These are phyloP conservation scores for Medicago arabica DNA, from an alignment of 306 rosid species.

Conservation along the genomic window DNA sequence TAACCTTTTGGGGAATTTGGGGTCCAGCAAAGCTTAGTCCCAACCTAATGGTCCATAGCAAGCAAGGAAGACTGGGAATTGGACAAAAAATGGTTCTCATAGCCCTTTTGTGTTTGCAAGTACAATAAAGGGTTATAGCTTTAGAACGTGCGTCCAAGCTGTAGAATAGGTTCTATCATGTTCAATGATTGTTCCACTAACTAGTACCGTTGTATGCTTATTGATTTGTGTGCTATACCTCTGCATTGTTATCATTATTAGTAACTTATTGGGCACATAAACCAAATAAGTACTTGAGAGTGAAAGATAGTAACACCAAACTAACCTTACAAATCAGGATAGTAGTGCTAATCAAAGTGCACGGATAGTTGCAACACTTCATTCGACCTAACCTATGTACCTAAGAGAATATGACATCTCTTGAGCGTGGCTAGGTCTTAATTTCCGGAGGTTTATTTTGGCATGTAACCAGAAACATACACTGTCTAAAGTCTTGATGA, in stretches of 20 bases:
- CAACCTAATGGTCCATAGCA: slow-evolving; percentile 2
- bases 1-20: neutral
- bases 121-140: slow-evolving; percentile 4
- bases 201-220: neutral
- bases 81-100: neutral
- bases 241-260: neutral
- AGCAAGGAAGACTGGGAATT: neutral
- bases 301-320: neutral
- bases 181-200: slow-evolving; percentile 8
- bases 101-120: slow-evolving; percentile 2
- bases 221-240: neutral
- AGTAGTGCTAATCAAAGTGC: neutral
- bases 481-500: neutral
- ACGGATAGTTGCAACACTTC: neutral
- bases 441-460: neutral
- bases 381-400: neutral
- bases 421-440: neutral
- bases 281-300: neutral
- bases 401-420: neutral
- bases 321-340: neutral
- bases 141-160: slow-evolving; percentile 3
- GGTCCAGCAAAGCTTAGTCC: neutral
- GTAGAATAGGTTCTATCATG: neutral
- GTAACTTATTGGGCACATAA: neutral
- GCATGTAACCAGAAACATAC: neutral